Percentiles rank a stretch among this genome's conserved stretches.
These are phyloP conservation scores for Cornus florida DNA, from an alignment of 148 eudicot genomes.

Conservation along the genomic window DNA sequence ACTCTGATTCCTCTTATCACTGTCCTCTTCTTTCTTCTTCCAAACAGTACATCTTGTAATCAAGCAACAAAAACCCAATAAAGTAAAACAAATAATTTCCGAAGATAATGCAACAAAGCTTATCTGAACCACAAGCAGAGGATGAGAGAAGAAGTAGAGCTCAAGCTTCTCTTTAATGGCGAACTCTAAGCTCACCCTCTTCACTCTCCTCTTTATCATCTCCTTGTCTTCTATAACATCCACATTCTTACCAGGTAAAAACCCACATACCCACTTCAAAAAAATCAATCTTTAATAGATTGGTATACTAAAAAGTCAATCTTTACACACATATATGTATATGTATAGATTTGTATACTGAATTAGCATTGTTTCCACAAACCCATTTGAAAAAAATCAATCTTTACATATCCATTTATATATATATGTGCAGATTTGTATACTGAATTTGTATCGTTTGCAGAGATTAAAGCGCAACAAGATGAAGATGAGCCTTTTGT, in stretches of 20 bases:
- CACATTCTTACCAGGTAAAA: constrained; percentile 23
- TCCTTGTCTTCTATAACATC: constrained; percentile 14
- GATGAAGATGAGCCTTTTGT: constrained; percentile 58
- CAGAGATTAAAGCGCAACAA: constrained; percentile 51
- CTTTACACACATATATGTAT: neutral
- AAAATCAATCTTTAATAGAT: too few relatives aligned
- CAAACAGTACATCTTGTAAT: neutral
- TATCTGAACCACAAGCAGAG: constrained; percentile 31
- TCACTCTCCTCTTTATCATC: constrained; percentile 32
- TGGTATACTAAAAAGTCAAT: neutral
- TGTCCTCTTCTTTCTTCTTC: constrained; percentile 1
- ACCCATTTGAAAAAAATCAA: too few relatives aligned
- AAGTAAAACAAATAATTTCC: neutral
- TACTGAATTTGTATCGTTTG: constrained; percentile 1
- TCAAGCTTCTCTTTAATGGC: constrained; percentile 67
- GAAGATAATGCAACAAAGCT: constrained; percentile 37
- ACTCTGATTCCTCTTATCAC: constrained; percentile 1
- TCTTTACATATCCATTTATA: neutral
- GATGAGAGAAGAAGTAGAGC: constrained; percentile 41
- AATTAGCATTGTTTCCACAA: neutral
- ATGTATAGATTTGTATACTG: neutral
- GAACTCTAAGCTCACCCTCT: constrained; percentile 32
- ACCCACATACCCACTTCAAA: too few relatives aligned
- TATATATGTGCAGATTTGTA: neutral
- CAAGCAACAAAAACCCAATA: neutral